A percentile compares a stretch with the other conserved stretches of the same genome.
Conservation (phyloP, 2,329 filamentous ascomycete species). For the Clonostachys sp. region DNA sequence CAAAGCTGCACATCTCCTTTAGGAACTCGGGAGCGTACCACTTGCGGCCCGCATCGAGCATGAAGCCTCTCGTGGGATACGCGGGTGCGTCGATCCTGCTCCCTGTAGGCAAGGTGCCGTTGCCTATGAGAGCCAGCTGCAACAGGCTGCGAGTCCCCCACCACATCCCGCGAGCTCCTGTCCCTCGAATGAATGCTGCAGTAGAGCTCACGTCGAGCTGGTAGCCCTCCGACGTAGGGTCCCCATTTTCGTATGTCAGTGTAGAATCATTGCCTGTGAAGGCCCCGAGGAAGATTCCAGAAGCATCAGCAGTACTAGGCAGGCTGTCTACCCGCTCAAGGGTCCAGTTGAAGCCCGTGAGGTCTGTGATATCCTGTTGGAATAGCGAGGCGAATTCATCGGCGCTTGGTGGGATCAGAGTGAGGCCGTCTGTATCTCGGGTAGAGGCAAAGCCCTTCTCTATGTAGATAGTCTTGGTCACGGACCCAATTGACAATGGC, state of each 20-base stretch:
- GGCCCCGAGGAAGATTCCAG: conserved; percentile 36
- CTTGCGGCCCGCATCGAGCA: conserved; percentile 18
- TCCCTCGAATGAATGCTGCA: conserved; percentile 28
- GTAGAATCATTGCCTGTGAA: conserved; percentile 13
- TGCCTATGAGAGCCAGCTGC: conserved; percentile 27
- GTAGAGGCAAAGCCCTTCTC: conserved; percentile 25
- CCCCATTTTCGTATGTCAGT: conserved; percentile 41
- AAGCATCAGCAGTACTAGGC: conserved; percentile 12
- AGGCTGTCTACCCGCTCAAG: conserved; percentile 27
- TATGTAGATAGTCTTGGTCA: conserved; percentile 29
- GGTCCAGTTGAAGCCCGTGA: conserved; percentile 34
- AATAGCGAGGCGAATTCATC: conserved; percentile 43
- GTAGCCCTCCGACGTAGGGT: conserved; percentile 43
- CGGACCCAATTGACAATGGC: background rate
- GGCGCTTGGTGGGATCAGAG: conserved; percentile 44
- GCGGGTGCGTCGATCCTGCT: conserved; percentile 30
- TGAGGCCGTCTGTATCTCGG: conserved; percentile 38
- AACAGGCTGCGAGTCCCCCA: conserved; percentile 41
- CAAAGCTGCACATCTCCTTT: conserved; percentile 37
- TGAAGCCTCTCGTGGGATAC: conserved; percentile 36
- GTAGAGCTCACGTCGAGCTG: conserved; percentile 26
- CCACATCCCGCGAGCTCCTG: conserved; percentile 36
- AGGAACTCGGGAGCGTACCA: conserved; percentile 21
- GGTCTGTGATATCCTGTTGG: conserved; percentile 30
- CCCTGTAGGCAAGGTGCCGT: conserved; percentile 20